Conservation (phyloP, 2,329 filamentous ascomycete species). For the Dissoconium aciculare region DNA sequence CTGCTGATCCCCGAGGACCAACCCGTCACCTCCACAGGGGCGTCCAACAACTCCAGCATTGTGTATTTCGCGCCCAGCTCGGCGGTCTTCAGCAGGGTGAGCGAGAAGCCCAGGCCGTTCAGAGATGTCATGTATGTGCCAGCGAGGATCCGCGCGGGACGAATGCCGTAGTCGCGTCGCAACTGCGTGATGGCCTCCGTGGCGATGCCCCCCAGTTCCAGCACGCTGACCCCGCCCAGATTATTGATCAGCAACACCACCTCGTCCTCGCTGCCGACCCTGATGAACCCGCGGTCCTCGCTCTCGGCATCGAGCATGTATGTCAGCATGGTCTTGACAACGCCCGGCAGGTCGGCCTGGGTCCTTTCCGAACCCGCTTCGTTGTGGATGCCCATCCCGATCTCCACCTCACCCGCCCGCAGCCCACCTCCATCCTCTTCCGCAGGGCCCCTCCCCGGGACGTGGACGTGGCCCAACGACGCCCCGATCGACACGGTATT, state of each 20-base stretch:
- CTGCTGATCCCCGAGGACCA: conserved; percentile 47
- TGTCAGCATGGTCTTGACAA: conserved; percentile 45
- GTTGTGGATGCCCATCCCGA: conserved; percentile 66
- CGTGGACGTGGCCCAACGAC: conserved; percentile 80
- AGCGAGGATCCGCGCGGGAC: conserved; percentile 45
- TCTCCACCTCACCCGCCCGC: conserved; percentile 44
- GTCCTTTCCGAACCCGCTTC: conserved; percentile 29
- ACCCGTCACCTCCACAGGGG: conserved; percentile 50
- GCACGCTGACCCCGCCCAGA: conserved; percentile 54
- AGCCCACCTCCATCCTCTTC: conserved; percentile 42
- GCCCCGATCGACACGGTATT: conserved; percentile 78
- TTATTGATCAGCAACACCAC: conserved; percentile 62
- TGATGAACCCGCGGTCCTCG: conserved; percentile 54
- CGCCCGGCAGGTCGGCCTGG: conserved; percentile 27
- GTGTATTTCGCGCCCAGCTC: conserved; percentile 46
- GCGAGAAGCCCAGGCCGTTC: conserved; percentile 57
- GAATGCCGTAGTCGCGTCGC: conserved; percentile 42
- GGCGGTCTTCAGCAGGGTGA: conserved; percentile 48
- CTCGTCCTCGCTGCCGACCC: conserved; percentile 44
- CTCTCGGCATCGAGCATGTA: conserved; percentile 50
- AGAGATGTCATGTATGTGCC: conserved; percentile 60
- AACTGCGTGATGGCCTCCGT: conserved; percentile 51
- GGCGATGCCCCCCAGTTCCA: conserved; percentile 59
- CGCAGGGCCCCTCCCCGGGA: conserved; percentile 53
- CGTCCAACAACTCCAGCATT: conserved; percentile 54